Conservation (phyloP, 2,329 filamentous ascomycete species). For the Xylariaceae sp. region DNA sequence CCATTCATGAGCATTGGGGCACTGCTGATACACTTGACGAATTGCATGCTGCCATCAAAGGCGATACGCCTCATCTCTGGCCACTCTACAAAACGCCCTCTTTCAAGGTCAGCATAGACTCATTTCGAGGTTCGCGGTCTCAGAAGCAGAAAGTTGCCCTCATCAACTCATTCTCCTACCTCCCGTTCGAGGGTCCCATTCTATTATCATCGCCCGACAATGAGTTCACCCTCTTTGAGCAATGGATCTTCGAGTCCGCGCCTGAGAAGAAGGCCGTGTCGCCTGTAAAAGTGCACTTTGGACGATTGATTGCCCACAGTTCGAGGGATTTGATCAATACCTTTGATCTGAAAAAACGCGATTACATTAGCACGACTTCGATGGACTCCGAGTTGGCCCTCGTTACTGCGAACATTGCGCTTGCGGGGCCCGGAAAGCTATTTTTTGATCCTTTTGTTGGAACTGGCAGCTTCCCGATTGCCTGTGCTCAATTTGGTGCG, state of each 20-base stretch:
- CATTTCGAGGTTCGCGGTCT: constrained; percentile 69
- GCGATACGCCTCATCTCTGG: constrained; percentile 60
- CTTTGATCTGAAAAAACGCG: constrained; percentile 87
- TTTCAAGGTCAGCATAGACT: constrained; percentile 81
- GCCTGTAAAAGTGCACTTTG: constrained; percentile 62
- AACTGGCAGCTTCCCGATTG: constrained; percentile 86
- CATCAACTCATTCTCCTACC: constrained; percentile 75
- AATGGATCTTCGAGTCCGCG: constrained; percentile 58
- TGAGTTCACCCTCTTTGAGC: constrained; percentile 75
- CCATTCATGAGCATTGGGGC: constrained; percentile 88
- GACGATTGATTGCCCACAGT: constrained; percentile 62
- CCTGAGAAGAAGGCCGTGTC: constrained; percentile 41
- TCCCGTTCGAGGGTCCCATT: constrained; percentile 74
- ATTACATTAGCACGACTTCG: constrained; percentile 91
- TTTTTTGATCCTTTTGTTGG: constrained; percentile 96
- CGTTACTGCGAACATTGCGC: constrained; percentile 84
- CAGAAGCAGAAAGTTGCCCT: constrained; percentile 60
- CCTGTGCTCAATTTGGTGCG: constrained; percentile 86
- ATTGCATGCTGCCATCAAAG: constrained; percentile 61
- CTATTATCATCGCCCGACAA: constrained; percentile 67
- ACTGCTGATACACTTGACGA: constrained; percentile 58
- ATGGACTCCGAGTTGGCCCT: constrained; percentile 95
- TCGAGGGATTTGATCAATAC: constrained; percentile 62
- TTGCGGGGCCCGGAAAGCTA: constrained; percentile 74
- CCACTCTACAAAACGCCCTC: constrained; percentile 54